A percentile compares a stretch with the other conserved stretches of the same genome.
Evolutionary conservation across 805 yeast genomes (phyloP).

Genomic region (Cyberlindnera mrakii): DNA sequence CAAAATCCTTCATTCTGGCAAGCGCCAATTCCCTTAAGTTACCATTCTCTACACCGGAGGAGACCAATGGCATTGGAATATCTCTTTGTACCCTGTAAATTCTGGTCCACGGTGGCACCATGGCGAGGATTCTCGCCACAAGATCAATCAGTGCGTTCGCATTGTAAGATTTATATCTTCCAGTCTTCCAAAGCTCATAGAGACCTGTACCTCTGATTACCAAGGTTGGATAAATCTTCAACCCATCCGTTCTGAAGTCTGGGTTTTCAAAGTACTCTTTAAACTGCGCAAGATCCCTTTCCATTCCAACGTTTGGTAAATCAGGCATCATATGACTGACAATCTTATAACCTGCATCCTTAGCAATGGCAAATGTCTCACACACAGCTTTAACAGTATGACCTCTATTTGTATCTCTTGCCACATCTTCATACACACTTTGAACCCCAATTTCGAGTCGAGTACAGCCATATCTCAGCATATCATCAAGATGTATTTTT

Average conservation of each 20-base stretch:
- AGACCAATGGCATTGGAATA: conserved; percentile 97
- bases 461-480: conserved; percentile 95
- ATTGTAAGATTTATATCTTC: conserved; percentile 87
- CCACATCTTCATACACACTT: conserved; percentile 95
- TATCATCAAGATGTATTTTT: conserved; percentile 88
- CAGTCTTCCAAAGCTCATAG: conserved; percentile 96
- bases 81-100: conserved; percentile 98
- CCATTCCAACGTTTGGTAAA: conserved; percentile 97
- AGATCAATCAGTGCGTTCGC: conserved; percentile 91
- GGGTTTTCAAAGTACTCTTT: conserved; percentile 96
- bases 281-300: conserved; percentile 92
- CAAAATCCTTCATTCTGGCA: conserved; percentile 97
- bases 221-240: conserved; percentile 90
- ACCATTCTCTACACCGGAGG: conserved; percentile 97
- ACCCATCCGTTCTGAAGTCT: conserved; percentile 93
- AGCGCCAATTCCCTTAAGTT: conserved; percentile 91
- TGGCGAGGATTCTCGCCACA: conserved; percentile 91
- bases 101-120: conserved; percentile 99
- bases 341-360: conserved; percentile 96
- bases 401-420: conserved; percentile 96
- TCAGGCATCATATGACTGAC: conserved; percentile 99
- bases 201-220: conserved; percentile 97
- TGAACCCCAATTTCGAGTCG: conserved; percentile 96
- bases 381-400: conserved; percentile 96
- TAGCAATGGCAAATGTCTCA: conserved; percentile 92